Base-by-base conservation (phyloP, 768 basidiomycete genomes). In the Brasilioporus rufonigricans region DNA sequence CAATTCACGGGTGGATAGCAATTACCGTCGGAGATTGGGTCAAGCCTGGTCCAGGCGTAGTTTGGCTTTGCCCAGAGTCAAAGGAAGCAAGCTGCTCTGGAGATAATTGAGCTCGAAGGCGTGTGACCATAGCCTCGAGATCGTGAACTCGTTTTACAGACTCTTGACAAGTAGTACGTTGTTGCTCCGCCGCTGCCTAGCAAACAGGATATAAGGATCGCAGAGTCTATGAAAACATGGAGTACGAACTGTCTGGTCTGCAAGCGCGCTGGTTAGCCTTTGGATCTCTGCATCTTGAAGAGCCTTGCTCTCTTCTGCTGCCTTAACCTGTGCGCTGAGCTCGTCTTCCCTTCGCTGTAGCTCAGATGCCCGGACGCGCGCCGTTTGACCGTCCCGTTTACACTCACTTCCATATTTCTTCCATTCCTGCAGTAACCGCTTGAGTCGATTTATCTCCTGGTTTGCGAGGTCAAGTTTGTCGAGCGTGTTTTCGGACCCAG, bases 391-490 rank as follows among this genome's bases (percentile, higher is more conserved):
- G 13, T 61, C 61, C 9, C 56, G 59, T 48, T 68, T 68, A 61
- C 66, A 63, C 2, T 68, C 57, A 14, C 32, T 55, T 33, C 58
- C 66, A 16, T 67, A 67, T 50, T 52, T 63, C 38, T 66, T 62
- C 65, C 66, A 67, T 31, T 66, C 50, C 13, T 54, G 41, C 21
- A 68, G 19, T 18, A 64, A n/a, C n/a, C 40, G 51, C 31, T 53
- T 65, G 12, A 68, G 57, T 12, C 65, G 61, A 24, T 1, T 35
- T 33, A 64, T 40, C 18, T 67, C 65, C 36, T 52, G 57, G 23
- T 56, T 58, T 6, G 63, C 61, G 18, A 41, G n/a, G 2, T 49
- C 48, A 4, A 64, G 53, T 46, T 57, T 63, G 18, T 63, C 56
- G 9, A 21, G 46, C 5, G 49, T 32, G 8, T 45, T 50, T 40